Evolutionary conservation across 176 grass and related monocot species (phyloP).

Genomic region (Triticum urartu): DNA sequence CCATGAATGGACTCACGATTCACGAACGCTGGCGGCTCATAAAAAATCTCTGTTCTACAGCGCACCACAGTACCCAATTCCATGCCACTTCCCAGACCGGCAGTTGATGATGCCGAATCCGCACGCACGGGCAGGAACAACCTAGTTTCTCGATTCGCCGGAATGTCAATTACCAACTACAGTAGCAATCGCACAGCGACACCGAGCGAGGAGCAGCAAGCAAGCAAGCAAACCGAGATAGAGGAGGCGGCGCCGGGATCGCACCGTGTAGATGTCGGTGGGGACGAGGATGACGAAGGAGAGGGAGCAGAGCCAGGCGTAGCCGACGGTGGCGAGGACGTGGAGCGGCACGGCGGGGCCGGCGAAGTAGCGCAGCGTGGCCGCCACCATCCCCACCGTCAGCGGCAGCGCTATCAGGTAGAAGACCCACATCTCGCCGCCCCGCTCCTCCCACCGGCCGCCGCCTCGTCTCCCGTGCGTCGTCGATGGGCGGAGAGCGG

Average conservation of each 20-base stretch:
- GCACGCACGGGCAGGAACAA: neutral
- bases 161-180: neutral
- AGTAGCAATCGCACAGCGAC: neutral
- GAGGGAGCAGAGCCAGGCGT: slow-evolving; percentile 98
- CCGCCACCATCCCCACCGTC: slow-evolving; percentile 73
- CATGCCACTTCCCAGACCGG: neutral
- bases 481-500: neutral
- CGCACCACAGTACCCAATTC: neutral
- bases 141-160: neutral
- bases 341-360: slow-evolving; percentile 73
- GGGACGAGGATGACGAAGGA: slow-evolving; percentile 96
- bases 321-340: slow-evolving; percentile 88
- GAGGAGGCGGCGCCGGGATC: neutral
- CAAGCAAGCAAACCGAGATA: neutral
- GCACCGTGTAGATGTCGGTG: slow-evolving; percentile 86
- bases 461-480: neutral
- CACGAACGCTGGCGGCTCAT: neutral
- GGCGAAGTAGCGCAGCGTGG: slow-evolving; percentile 95
- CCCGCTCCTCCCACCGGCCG: neutral
- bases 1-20: too few relatives aligned
- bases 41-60: neutral
- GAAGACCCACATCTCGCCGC: slow-evolving; percentile 76
- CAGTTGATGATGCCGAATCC: neutral
- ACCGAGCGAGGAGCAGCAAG: neutral
- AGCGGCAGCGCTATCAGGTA: slow-evolving; percentile 86